Base-by-base conservation (phyloP, 1,284 basidiomycete genomes). In the Trichosporon asahii region DNA sequence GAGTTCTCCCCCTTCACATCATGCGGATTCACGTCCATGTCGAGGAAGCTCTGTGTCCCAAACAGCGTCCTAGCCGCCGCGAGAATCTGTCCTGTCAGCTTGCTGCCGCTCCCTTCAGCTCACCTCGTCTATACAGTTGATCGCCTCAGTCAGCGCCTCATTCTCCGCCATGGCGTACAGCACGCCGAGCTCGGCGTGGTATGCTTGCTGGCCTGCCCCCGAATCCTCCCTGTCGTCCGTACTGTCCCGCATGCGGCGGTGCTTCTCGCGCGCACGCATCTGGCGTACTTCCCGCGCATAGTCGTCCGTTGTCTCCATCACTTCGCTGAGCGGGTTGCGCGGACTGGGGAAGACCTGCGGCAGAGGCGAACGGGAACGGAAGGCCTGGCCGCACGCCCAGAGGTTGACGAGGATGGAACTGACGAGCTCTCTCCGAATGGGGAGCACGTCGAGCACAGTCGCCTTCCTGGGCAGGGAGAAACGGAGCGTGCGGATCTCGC, bases 261-360 rank as follows among this genome's bases (percentile, higher is more conserved):
- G 66, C 60, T 67, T 73, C 18, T 68, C 53, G 5, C 68, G 55
- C 18, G 74, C 68, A 14, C 72, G 70, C 18, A 57, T 57, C 15
- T 65, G 23, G 2, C 73, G 72, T 35, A 78, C 71, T 9, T 74
- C 67, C 12, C 73, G 65, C 0, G 79, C 75, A 40, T 81, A 80
- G 27, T 79, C 78, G 64, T 84, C 82, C 5, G 80, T 76, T 4
- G 78, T 77, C 49, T 77, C 74, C 74, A 79, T 79, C 49, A 83
- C 76, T 21, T 80, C 78, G 2, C 75, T 73, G 15, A 85, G 75
- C 1, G 85, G 82, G 3, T 81, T 73, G 2, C 83, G 77, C 0
- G 85, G 82, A 0, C 80, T 81, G 3, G 86, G 85, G 0, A 86
- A 74, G 65, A 83, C 85, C 67, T 86, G 86, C 0, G 85, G 86